phyloP scores from a whole-genome alignment of 805 yeast genomes.

The Saccharomycopsis sp. region DNA sequence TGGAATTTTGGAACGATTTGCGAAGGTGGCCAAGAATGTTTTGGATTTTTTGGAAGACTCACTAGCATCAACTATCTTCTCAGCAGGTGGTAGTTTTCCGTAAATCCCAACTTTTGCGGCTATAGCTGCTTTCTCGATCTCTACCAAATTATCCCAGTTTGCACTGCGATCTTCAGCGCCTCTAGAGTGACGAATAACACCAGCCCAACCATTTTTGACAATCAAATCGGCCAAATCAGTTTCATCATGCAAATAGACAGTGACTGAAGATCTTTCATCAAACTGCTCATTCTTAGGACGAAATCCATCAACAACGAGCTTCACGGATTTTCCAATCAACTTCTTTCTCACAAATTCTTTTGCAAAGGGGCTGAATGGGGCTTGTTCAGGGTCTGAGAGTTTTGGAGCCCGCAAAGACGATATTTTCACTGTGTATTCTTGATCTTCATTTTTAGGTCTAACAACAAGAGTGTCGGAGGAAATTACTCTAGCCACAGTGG shows the following conservation, averaged over 20 bases:
- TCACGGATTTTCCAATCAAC: slow-evolving; percentile 63
- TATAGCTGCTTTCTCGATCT: slow-evolving; percentile 54
- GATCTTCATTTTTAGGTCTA: slow-evolving; percentile 36
- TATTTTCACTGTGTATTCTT: slow-evolving; percentile 59
- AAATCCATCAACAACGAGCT: slow-evolving; percentile 51
- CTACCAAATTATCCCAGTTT: slow-evolving; percentile 70
- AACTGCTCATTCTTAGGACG: slow-evolving; percentile 51
- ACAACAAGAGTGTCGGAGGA: slow-evolving; percentile 60
- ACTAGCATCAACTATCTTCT: slow-evolving; percentile 69
- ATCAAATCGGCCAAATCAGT: slow-evolving; percentile 52
- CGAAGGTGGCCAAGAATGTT: slow-evolving; percentile 61
- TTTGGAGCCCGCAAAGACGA: slow-evolving; percentile 74
- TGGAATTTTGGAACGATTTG: slow-evolving; percentile 52
- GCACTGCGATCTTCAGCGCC: slow-evolving; percentile 62
- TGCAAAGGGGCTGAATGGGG: slow-evolving; percentile 54
- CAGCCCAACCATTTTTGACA: slow-evolving; percentile 60
- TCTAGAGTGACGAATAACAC: slow-evolving; percentile 71
- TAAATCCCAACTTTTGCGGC: slow-evolving; percentile 54
- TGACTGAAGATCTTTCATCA: slow-evolving; percentile 60
- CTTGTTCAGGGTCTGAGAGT: slow-evolving; percentile 45
- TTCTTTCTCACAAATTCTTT: slow-evolving; percentile 63
- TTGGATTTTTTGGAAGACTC: slow-evolving; percentile 65
- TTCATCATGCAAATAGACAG: slow-evolving; percentile 42
- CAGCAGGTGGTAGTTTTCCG: slow-evolving; percentile 46
- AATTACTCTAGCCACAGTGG: slow-evolving; percentile 49